Conservation (phyloP, 306 rosid genomes). For the Coriaria nepalensis region DNA sequence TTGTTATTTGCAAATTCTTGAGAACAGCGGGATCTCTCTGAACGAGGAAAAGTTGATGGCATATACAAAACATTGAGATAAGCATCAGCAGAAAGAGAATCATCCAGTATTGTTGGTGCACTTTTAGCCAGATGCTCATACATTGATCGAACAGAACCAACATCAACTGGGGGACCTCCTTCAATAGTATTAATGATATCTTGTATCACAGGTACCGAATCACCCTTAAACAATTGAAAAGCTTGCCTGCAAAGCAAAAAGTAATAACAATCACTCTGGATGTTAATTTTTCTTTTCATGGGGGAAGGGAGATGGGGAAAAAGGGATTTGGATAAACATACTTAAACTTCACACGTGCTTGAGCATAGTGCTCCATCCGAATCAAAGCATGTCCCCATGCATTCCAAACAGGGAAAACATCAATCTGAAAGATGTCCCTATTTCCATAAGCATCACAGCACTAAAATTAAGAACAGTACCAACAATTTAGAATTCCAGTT, state of each 20-base stretch:
- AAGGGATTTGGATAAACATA: conserved; percentile 22
- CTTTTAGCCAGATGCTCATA: conserved; percentile 94
- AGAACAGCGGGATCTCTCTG: conserved; percentile 78
- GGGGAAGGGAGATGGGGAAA: background rate
- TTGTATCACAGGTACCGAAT: conserved; percentile 60
- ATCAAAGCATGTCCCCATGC: conserved; percentile 98
- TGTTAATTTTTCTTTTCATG: no score
- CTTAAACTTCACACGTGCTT: conserved; percentile 98
- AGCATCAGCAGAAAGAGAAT: conserved; percentile 98
- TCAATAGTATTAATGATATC: conserved; percentile 92
- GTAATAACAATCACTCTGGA: conserved; percentile 7
- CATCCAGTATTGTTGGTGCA: conserved; percentile 94
- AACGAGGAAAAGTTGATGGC: conserved; percentile 95
- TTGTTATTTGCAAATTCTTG: conserved; percentile 42
- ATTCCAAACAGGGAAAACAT: conserved; percentile 93
- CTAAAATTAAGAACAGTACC: conserved; percentile 13
- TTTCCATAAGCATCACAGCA: conserved; percentile 15
- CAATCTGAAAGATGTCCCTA: conserved; percentile 54
- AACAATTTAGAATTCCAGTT: conserved; percentile 14
- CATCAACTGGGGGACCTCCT: conserved; percentile 96
- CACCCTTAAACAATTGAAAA: conserved; percentile 79
- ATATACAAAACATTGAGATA: conserved; percentile 86
- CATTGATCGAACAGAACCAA: conserved; percentile 89
- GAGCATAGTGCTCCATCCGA: conserved; percentile 92
- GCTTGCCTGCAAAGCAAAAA: conserved; percentile 87